These are phyloP conservation scores for Arabis alpina DNA, from an alignment of 345 rosid species.

Conservation along the genomic window DNA sequence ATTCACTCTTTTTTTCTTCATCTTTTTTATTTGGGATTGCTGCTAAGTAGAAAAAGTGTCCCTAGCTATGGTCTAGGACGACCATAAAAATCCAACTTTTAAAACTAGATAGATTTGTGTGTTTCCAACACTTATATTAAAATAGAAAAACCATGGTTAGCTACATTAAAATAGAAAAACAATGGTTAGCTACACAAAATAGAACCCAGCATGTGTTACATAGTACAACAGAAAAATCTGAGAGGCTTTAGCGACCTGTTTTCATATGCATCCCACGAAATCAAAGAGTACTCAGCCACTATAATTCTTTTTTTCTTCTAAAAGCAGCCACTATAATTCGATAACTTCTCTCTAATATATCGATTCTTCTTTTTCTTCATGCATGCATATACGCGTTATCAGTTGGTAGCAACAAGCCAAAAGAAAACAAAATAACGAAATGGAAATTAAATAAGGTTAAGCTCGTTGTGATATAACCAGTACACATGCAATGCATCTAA, in stretches of 20 bases:
- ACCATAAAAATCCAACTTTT: conserved; percentile 10
- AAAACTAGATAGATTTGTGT: conserved; percentile 18
- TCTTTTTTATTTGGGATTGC: conserved; percentile 33
- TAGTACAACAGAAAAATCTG: too few species aligned
- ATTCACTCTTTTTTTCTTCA: not conserved
- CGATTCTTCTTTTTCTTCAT: conserved; percentile 7
- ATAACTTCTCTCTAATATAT: not conserved
- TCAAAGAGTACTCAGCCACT: not conserved
- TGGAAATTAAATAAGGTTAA: not conserved
- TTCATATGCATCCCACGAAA: not conserved
- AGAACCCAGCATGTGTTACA: too few species aligned
- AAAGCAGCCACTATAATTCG: not conserved
- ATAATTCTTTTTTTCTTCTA: not conserved
- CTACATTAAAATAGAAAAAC: not conserved
- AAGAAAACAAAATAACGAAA: not conserved
- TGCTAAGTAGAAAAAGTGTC: conserved; percentile 38
- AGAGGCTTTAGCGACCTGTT: too few species aligned
- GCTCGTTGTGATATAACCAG: conserved; percentile 12
- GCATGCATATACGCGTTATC: conserved; percentile 7
- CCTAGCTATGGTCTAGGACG: conserved; percentile 27
- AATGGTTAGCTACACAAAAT: not conserved
- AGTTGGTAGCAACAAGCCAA: conserved; percentile 16
- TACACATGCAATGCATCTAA: conserved; percentile 39
- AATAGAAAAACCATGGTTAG: not conserved
- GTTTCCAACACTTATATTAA: not conserved